Evolutionary conservation across 2,329 filamentous ascomycete genomes (phyloP), one percentile per base, ranked within the genome.

Genomic region (Aaosphaeria pasadenensis): DNA sequence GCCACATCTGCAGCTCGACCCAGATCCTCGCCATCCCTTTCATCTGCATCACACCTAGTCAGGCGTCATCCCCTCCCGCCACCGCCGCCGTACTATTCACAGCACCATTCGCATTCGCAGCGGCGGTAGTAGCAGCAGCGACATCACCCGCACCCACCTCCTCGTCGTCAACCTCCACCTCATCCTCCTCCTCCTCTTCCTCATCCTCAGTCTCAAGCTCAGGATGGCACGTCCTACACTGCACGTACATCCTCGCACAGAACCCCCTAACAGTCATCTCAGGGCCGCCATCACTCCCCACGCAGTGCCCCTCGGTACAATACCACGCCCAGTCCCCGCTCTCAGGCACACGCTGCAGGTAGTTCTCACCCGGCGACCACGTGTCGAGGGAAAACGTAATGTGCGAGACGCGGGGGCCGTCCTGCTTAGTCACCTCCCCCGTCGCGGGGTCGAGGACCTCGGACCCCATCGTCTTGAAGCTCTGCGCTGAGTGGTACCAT

Each of bases 281-380:
- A 1, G 32, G 30, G 1, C 48, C 57, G 1, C 52, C 48, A 49
- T 67, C 63, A 7, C 45, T 7, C 0, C 49, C 56, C 2, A 69
- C 60, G 24, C n/a, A 39, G 49, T 69, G 66, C 2, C 55, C 56
- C 44, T 58, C 49, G 30, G 54, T 44, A 43, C 69, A 71, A 45
- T 50, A 62, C 69, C 69, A 71, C 24, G 51, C 56, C 69, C 69
- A 71, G 30, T 52, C n/a, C 33, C 32, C 11, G 49, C 39, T 43
- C 41, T 30, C 17, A 17, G 30, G 11, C 31, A 63, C 57, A 24
- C 66, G 54, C 31, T 52, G 52, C 4, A 70, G 47, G 11, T 60
- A 61, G 42, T 71, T 70, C 51, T 71, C 66, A 0, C 67, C 68
- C 0, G 67, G 66, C 13, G 53, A 58, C 64, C 66, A 70, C 2